These are phyloP conservation scores for Tricladium varicosporioides DNA, from an alignment of 2,329 filamentous ascomycete species.

Conservation along the genomic window DNA sequence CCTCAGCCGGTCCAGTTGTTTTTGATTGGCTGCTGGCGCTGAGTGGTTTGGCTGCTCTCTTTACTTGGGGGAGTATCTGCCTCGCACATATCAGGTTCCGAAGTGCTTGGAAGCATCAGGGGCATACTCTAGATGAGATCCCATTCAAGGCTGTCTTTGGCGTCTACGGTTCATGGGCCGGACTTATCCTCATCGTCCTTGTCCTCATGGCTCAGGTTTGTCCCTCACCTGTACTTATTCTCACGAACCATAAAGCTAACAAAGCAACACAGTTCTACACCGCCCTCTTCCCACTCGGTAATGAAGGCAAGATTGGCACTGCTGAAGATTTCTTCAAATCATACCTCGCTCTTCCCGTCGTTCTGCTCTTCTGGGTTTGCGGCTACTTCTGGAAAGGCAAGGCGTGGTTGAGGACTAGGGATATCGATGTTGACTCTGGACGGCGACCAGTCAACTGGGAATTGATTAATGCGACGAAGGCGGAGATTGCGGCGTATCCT, in stretches of 20 bases:
- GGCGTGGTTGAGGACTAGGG: conserved; percentile 53
- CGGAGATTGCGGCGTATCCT: conserved; percentile 49
- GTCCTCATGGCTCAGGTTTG: conserved; percentile 55
- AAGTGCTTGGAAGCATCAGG: conserved; percentile 57
- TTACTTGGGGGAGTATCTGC: conserved; percentile 71
- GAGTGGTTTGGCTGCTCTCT: conserved; percentile 68
- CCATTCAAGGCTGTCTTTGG: conserved; percentile 48
- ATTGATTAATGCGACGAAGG: conserved; percentile 46
- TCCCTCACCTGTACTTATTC: neutral
- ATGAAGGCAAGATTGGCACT: conserved; percentile 45
- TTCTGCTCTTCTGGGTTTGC: conserved; percentile 51
- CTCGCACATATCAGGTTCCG: conserved; percentile 64
- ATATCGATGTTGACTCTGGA: conserved; percentile 68
- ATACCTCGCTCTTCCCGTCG: conserved; percentile 52
- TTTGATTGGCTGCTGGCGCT: conserved; percentile 68
- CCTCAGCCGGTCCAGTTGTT: conserved; percentile 39
- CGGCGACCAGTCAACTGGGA: conserved; percentile 56
- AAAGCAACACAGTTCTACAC: conserved; percentile 42
- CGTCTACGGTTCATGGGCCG: conserved; percentile 65
- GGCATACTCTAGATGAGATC: conserved; percentile 46
- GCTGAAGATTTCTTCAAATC: conserved; percentile 53
- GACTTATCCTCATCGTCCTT: conserved; percentile 61
- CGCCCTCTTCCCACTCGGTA: conserved; percentile 55
- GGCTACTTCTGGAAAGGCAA: conserved; percentile 65
- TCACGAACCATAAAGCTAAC: neutral